These are phyloP conservation scores for Apiotrichum siamense DNA, from an alignment of 1,284 basidiomycete genomes.

Conservation along the genomic window DNA sequence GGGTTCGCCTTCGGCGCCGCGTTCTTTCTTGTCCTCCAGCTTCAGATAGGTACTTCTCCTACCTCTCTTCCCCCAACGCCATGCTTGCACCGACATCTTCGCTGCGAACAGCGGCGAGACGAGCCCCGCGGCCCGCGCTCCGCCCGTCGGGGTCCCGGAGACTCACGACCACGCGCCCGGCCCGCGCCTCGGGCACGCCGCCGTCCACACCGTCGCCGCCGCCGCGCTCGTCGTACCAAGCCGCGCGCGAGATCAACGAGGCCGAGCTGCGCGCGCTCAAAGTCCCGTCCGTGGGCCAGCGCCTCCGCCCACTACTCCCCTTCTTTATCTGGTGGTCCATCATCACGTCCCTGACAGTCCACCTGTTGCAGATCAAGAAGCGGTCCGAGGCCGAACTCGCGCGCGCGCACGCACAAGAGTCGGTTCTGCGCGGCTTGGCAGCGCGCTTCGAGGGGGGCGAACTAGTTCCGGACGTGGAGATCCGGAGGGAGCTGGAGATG, in stretches of 20 bases:
- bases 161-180: background rate
- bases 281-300: slow-evolving; percentile 35
- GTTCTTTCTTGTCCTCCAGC: background rate
- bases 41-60: background rate
- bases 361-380: slow-evolving; percentile 33
- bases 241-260: background rate
- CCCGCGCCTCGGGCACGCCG: background rate
- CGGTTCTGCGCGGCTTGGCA: slow-evolving; percentile 32
- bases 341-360: slow-evolving; percentile 43
- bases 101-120: background rate
- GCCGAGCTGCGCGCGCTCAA: background rate
- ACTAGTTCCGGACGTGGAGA: slow-evolving; percentile 28
- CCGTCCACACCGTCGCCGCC: background rate
- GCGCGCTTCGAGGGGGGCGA: slow-evolving; percentile 20
- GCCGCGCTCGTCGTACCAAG: background rate
- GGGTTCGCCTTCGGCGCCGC: background rate
- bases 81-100: background rate
- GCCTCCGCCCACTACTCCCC: slow-evolving; percentile 40
- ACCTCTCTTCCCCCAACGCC: background rate
- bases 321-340: slow-evolving; percentile 45
- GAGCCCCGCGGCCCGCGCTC: background rate
- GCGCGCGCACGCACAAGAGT: slow-evolving; percentile 32
- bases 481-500: slow-evolving; percentile 45
- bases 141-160: background rate
- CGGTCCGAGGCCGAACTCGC: slow-evolving; percentile 24